Evolutionary conservation across 768 basidiomycete species (phyloP).

Genomic region (Tricholoma terreum): DNA sequence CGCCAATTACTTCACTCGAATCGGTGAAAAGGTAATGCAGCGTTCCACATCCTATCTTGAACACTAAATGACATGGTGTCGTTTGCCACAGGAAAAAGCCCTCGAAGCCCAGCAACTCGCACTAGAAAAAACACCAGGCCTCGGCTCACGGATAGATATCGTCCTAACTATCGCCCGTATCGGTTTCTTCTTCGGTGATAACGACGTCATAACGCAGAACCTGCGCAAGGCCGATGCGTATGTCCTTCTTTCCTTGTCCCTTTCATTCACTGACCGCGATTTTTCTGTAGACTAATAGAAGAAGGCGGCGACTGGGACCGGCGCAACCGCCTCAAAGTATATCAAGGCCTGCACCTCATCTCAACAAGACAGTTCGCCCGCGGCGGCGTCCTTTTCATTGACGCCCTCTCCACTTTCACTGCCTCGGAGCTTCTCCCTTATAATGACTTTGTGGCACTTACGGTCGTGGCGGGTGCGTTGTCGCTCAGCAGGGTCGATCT

Average conservation of each 20-base stretch:
- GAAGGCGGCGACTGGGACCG: conserved; percentile 98
- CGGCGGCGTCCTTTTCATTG: conserved; percentile 81
- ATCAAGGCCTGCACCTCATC: conserved; percentile 80
- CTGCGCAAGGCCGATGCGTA: conserved; percentile 81
- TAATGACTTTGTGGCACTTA: conserved; percentile 85
- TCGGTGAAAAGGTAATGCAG: conserved; percentile 72
- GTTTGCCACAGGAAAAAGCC: conserved; percentile 61
- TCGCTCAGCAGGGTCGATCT: conserved; percentile 79
- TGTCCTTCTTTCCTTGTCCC: conserved; percentile 24
- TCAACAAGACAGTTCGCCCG: conserved; percentile 91
- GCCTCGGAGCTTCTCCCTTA: conserved; percentile 87
- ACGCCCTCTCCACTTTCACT: conserved; percentile 92
- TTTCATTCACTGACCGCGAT: neutral
- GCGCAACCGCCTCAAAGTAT: conserved; percentile 94
- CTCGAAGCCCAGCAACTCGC: conserved; percentile 80
- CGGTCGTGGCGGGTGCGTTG: conserved; percentile 76
- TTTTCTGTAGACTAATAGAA: conserved; percentile 70
- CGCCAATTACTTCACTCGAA: conserved; percentile 83
- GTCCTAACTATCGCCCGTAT: conserved; percentile 85
- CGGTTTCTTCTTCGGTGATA: conserved; percentile 87
- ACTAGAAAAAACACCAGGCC: conserved; percentile 86
- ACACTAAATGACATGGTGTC: neutral
- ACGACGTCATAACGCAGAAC: conserved; percentile 63
- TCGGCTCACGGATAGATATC: conserved; percentile 92
- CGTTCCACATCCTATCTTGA: conserved; percentile 28